Base-by-base conservation (phyloP, 495 filamentous ascomycete genomes). In the Xylaria longipes region DNA sequence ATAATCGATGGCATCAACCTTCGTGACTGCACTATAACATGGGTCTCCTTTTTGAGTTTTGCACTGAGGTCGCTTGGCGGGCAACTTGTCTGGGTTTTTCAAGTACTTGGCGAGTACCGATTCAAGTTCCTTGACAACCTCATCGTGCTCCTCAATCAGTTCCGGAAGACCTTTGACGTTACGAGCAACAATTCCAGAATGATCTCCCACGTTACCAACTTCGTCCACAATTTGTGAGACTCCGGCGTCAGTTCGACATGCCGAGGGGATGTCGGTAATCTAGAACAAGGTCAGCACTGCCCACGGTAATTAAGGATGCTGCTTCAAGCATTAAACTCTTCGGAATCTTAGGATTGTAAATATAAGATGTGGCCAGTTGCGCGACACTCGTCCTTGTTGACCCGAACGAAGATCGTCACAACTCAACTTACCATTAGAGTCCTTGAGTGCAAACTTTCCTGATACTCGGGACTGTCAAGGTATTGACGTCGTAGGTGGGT, bases 1-100 rank as follows among this genome's bases (percentile, higher is more conserved):
- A 73, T 93, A 94, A 71, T 94, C 91, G 70, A 96, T 95, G 9
- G 93, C 91, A 74, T 95, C 93, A 31, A 95, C 90, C 74, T 90
- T 90, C 60, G 87, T 86, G 17, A 87, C 84, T 50, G 84, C 87
- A 3, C 78, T 74, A 70, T 84, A 84, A 7, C 78, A 76, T 27
- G 82, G 82, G 73, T 90, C 88, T 14, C 84, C 83, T 69, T 90
- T 89, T 4, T 89, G 86, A 7, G 89, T 90, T 65, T 87, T 89
- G 81, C 92, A 92, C 3, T 84, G 87, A 15, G 93, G 93, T 68
- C 93, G 84, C 37, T 85, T 86, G 0, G 88, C 71, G 3, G 93
- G 93, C 4, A 95, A 82, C 43, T 87, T 87, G 75, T 93, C 85
- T 0, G 93, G 93, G 66, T 92, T 87, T 73, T 90, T 93, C 29